Evolutionary conservation across 2,329 filamentous ascomycete genomes (phyloP), one percentile per base, ranked within the genome.

Genomic region (Orbilia ellipsospora): DNA sequence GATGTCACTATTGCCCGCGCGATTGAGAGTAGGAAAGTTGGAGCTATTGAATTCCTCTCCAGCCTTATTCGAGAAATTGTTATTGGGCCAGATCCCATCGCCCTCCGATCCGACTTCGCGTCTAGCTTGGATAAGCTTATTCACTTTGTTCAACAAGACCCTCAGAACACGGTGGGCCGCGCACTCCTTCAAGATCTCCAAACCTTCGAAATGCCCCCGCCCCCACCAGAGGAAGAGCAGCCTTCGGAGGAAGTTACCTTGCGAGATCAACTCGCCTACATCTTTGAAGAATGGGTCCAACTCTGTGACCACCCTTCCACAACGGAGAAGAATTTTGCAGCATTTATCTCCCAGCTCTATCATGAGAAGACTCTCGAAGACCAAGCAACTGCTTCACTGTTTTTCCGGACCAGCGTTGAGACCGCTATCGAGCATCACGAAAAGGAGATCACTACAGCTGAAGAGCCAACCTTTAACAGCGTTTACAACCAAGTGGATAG

Each of bases 281-380:
- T 97, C 18, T 97, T 99, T 80, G 93, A 94, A 51, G 95, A 99
- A 83, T 99, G 95, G 95, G 88, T 94, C 28, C 89, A 90, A 73
- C 87, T 97, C 6, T 90, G 87, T 83, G 91, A 91, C 82, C 92
- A 93, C 79, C 87, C 89, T n/a, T 89, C 90, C 78, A 88, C 90
- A 2, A 89, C 90, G 2, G 90, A 93, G 77, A 91, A 90, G 80
- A 88, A 90, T 0, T 86, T 89, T 64, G 84, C 87, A 4, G 88
- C 92, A 1, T 98, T 98, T 82, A 88, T 97, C 54, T 89, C 91
- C 79, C 94, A 98, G 82, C 85, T 98, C 80, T 90, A 94, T 79
- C 86, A 89, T 68, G 88, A 88, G 78, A 88, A 90, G 77, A 85
- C 95, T 16, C 88, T 98, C 80, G 88, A 88, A 63, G 89, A 86